These are phyloP conservation scores for Pseudogymnoascus pannorum DNA, from an alignment of 2,329 filamentous ascomycete genomes.

Conservation along the genomic window DNA sequence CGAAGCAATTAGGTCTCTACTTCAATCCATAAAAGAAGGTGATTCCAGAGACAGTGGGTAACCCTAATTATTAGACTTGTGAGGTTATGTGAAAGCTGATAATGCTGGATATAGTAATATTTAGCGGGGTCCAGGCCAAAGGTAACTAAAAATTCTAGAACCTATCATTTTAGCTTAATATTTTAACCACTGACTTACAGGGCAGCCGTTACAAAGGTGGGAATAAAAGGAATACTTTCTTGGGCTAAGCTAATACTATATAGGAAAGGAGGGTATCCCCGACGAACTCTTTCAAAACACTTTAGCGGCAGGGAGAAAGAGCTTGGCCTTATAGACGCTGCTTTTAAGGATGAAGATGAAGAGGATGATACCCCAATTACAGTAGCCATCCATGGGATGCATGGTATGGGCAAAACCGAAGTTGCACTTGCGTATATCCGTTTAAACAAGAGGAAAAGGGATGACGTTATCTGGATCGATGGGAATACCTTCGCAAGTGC, in stretches of 20 bases:
- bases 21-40: not conserved
- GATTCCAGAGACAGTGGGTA: not conserved
- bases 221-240: not conserved
- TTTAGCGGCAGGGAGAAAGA: not conserved
- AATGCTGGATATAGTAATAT: not conserved
- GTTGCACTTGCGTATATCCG: constrained; percentile 26
- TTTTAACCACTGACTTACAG: not conserved
- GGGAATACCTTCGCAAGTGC: not conserved
- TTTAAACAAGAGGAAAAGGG: constrained; percentile 17
- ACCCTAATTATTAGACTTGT: not conserved
- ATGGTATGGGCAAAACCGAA: constrained; percentile 27
- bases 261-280: not conserved
- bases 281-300: not conserved
- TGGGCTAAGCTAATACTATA: not conserved
- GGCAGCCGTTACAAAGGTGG: not conserved
- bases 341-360: not conserved
- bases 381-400: constrained; percentile 19
- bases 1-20: not conserved
- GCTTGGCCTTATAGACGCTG: not conserved
- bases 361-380: constrained; percentile 10
- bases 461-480: constrained; percentile 24
- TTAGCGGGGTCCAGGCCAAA: not conserved
- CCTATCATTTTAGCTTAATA: not conserved
- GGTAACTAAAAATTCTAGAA: not conserved
- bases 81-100: not conserved